Percentiles rank a stretch among this genome's conserved stretches.
Conservation (phyloP, 129 eudicot species). For the Silybum marianum region DNA sequence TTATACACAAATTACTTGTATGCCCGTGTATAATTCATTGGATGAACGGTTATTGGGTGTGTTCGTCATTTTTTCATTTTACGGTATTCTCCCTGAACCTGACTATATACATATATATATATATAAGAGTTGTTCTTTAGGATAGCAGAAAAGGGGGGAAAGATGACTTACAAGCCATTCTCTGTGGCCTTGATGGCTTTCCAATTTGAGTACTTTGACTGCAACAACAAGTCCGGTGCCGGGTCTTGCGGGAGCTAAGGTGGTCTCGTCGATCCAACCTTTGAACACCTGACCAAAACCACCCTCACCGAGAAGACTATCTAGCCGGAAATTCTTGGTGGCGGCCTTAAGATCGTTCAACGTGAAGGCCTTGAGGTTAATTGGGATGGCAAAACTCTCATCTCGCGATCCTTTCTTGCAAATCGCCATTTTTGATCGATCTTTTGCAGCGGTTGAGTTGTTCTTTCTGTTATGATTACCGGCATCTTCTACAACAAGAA, state of each 20-base stretch:
- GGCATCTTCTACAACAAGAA: conserved; percentile 38
- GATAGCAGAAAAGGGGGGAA: neutral
- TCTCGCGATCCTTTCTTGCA: conserved; percentile 27
- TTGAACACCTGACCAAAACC: conserved; percentile 65
- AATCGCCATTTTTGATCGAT: conserved; percentile 13
- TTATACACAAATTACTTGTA: too few species aligned
- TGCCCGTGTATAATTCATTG: too few species aligned
- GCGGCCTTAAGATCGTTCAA: conserved; percentile 57
- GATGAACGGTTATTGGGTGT: too few species aligned
- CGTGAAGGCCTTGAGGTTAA: conserved; percentile 56
- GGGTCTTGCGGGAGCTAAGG: conserved; percentile 56
- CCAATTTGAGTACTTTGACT: conserved; percentile 56
- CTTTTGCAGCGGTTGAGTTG: neutral
- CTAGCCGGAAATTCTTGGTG: conserved; percentile 60
- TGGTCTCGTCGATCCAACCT: conserved; percentile 65
- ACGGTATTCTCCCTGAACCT: too few species aligned
- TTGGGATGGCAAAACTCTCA: conserved; percentile 26
- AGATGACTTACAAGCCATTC: conserved; percentile 69
- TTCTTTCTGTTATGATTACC: conserved; percentile 5
- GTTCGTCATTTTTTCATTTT: too few species aligned
- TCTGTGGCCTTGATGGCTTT: conserved; percentile 67
- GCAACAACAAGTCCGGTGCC: conserved; percentile 64
- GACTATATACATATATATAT: too few species aligned
- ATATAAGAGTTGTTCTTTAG: neutral
- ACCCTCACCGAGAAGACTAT: conserved; percentile 67